These are phyloP conservation scores for Verticillium nubilum DNA, from an alignment of 2,329 filamentous ascomycete species.

Conservation along the genomic window DNA sequence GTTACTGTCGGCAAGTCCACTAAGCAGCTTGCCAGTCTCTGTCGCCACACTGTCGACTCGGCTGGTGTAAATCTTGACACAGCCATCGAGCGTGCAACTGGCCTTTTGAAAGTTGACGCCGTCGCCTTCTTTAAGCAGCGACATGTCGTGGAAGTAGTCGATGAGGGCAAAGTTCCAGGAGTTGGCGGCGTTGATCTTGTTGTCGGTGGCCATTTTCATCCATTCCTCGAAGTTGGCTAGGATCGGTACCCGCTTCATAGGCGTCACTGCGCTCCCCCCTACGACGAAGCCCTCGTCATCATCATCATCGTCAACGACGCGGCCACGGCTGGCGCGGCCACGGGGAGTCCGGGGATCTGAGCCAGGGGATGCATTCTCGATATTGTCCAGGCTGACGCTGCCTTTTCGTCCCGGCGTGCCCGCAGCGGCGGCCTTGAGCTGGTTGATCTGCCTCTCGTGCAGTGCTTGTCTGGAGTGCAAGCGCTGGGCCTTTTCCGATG, in stretches of 20 bases:
- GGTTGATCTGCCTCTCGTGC: slow-evolving; percentile 86
- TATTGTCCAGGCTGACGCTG: slow-evolving; percentile 51
- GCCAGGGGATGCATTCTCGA: slow-evolving; percentile 50
- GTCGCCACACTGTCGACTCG: slow-evolving; percentile 97
- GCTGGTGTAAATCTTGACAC: slow-evolving; percentile 98
- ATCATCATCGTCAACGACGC: slow-evolving; percentile 46
- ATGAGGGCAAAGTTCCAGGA: slow-evolving; percentile 99
- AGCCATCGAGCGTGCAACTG: slow-evolving; percentile 94
- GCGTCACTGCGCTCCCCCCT: slow-evolving; percentile 74
- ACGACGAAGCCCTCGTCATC: slow-evolving; percentile 60
- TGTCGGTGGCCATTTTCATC: slow-evolving; percentile 99
- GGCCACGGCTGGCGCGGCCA: slow-evolving; percentile 23
- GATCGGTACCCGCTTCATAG: slow-evolving; percentile 93
- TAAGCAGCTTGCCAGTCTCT: slow-evolving; percentile 91
- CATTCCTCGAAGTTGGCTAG: slow-evolving; percentile 98
- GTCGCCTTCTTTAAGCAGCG: slow-evolving; percentile 88
- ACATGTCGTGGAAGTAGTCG: slow-evolving; percentile 99
- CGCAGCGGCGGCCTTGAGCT: slow-evolving; percentile 73
- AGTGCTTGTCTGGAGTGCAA: slow-evolving; percentile 82
- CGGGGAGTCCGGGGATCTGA: slow-evolving; percentile 53
- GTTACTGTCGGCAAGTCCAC: slow-evolving; percentile 84
- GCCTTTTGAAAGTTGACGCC: slow-evolving; percentile 98
- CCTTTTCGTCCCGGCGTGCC: slow-evolving; percentile 64
- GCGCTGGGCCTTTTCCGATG: slow-evolving; percentile 82
- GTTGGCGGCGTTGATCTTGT: slow-evolving; percentile 97